Base-by-base conservation (phyloP, 805 yeast genomes). In the Metschnikowia reukaufii region DNA sequence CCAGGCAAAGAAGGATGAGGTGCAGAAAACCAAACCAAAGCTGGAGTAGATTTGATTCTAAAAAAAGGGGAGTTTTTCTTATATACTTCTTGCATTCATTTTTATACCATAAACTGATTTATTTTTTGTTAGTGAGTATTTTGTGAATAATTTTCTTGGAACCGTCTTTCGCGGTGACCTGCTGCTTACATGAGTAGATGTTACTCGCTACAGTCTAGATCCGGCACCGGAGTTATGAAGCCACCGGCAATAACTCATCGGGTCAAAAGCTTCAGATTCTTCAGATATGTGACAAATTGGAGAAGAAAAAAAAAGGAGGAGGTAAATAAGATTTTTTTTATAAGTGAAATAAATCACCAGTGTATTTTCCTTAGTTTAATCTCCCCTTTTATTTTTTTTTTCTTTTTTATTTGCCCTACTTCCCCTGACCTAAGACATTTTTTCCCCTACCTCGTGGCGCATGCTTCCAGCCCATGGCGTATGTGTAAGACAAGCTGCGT, bases 1-100 rank as follows among this genome's bases (percentile, higher is more conserved):
- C 45, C 48, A 50, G 25, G 45, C 48, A 29, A 62, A 58, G 46
- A 61, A 57, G 43, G 54, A 60, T 16, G 62, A 52, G 27, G 16
- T 40, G 4, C 36, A 42, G 23, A 35, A 39, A 41, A 38, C 10
- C 32, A 41, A 41, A 31, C 25, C 40, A 21, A 43, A 43, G 30
- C 33, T 15, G 25, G 41, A 36, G 12, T 43, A 20, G 21, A 9
- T 6, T n/a, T 16, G 35, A 15, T 17, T 16, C 5, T 17, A 33
- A 25, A 25, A 25, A 25, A 12, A 12, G 10, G 30, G 30, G 7
- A 25, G 30, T 8, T 8, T 8, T 8, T 12, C 12, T 12, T 12
- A 25, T 25, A 25, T 25, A 6, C 7, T 16, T 10, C 23, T 18
- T 34, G 23, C 18, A 5, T 16, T 2, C 3, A 18, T 34, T 34